Evolutionary conservation across 768 basidiomycete genomes (phyloP), one percentile per base, ranked within the genome.

Genomic region (Mycena sanguinolenta): DNA sequence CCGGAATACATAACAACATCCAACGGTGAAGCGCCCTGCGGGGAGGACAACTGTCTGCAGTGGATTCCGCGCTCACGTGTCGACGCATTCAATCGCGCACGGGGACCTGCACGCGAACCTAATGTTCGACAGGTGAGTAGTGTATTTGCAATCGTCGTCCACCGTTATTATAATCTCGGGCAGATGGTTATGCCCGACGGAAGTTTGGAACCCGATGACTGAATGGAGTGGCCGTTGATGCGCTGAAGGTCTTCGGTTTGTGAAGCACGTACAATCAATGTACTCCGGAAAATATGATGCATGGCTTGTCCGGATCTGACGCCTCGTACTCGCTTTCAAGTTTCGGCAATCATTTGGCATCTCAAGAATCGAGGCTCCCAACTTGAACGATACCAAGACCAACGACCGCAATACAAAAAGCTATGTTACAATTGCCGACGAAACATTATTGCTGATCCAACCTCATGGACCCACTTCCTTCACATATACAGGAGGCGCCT

Each of bases 81-180:
- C 1, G 54, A 23, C 32, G 53, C 67, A 44, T 68, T 68, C 54
- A 44, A 70, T 27, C 28, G 21, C 2, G 57, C 50, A 21, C 49
- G 69, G 38, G 69, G 69, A 10, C 69, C 62, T 0, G 69, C 63
- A 21, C 39, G 38, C 2, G 69, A 70, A 52, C 69, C 69, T 5
- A 1, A 9, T 2, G 49, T 70, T 6, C 27, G 69, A 17, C 50
- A 59, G 19, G 69, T 65, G 13, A 30, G 69, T 27, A 14, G 4
- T 27, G 39, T 4, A 39, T 14, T 9, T 32, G 4, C 36, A 3
- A 9, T n/a, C 10, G 10, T 58, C 39, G 1, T 3, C 13, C 34
- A 5, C 14, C 25, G 3, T 5, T 10, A 55, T 42, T 25, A 21
- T 4, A 8, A 8, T 57, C 13, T 14, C 13, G 6, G 13, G 7